Percentiles rank a stretch among this genome's conserved stretches.
These are phyloP conservation scores for Pseudonitzschia multistriata DNA, from an alignment of 108 stramenopile species.

Conservation along the genomic window DNA sequence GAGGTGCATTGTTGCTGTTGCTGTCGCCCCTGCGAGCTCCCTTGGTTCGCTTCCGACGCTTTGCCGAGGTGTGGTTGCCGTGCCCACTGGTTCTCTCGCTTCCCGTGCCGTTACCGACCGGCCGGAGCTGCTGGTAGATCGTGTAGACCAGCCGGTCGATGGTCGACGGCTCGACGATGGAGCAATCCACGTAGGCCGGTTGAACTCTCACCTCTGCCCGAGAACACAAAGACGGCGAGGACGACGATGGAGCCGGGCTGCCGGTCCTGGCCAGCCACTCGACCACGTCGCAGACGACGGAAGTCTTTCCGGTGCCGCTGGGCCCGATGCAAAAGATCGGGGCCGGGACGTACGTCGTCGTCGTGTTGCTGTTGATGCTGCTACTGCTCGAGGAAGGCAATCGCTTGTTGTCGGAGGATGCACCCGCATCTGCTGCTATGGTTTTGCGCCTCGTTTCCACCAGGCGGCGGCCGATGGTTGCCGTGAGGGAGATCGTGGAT, in stretches of 20 bases:
- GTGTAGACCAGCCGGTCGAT: conserved; percentile 17
- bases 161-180: conserved; percentile 35
- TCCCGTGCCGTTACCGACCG: background rate
- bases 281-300: conserved; percentile 50
- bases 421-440: conserved; percentile 1
- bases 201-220: background rate
- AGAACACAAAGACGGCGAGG: background rate
- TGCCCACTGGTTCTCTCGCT: background rate
- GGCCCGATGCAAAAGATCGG: conserved; percentile 65
- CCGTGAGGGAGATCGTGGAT: conserved; percentile 3
- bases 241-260: background rate
- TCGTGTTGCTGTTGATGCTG: background rate
- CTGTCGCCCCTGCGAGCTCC: too few species aligned
- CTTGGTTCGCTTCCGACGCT: too few species aligned
- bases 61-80: background rate
- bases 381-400: background rate
- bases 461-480: too few species aligned
- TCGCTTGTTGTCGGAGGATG: background rate
- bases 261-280: conserved; percentile 15
- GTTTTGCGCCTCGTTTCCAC: too few species aligned
- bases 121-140: conserved; percentile 23
- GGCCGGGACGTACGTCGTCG: conserved; percentile 40
- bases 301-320: conserved; percentile 56
- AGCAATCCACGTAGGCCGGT: conserved; percentile 65
- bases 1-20: too few species aligned